Evolutionary conservation across 768 basidiomycete species (phyloP).

Genomic region (Candolleomyces efflorescens): DNA sequence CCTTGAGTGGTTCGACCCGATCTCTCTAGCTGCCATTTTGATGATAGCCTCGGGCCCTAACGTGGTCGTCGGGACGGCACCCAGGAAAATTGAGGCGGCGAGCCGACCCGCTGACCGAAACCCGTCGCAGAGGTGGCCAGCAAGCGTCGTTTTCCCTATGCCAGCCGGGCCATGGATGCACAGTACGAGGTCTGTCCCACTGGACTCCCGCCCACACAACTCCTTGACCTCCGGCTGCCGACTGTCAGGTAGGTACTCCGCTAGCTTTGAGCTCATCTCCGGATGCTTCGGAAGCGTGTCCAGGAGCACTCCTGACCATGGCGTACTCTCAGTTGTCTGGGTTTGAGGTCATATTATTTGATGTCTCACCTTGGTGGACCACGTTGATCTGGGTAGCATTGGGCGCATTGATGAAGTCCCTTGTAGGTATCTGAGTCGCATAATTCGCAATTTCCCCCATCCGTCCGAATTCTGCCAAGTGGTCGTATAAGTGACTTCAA

Average conservation of each 20-base stretch:
- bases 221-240: neutral
- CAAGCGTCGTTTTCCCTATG: constrained; percentile 8
- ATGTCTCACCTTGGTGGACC: too few relatives aligned
- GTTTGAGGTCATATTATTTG: too few relatives aligned
- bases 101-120: neutral
- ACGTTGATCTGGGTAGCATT: too few relatives aligned
- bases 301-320: neutral
- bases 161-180: constrained; percentile 11
- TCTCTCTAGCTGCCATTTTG: constrained; percentile 5
- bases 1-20: neutral
- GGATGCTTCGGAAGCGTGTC: neutral
- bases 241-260: neutral
- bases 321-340: too few relatives aligned
- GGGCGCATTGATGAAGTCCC: too few relatives aligned
- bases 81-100: neutral
- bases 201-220: neutral
- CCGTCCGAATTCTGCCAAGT: too few relatives aligned
- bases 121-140: neutral
- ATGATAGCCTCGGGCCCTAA: constrained; percentile 2
- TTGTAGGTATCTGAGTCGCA: too few relatives aligned
- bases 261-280: neutral
- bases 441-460: too few relatives aligned
- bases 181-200: neutral
- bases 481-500: too few relatives aligned
- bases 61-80: neutral